A percentile compares a stretch with the other conserved stretches of the same genome.
Conservation (phyloP, 2,329 filamentous ascomycete species). For the Blastomyces silverae region DNA sequence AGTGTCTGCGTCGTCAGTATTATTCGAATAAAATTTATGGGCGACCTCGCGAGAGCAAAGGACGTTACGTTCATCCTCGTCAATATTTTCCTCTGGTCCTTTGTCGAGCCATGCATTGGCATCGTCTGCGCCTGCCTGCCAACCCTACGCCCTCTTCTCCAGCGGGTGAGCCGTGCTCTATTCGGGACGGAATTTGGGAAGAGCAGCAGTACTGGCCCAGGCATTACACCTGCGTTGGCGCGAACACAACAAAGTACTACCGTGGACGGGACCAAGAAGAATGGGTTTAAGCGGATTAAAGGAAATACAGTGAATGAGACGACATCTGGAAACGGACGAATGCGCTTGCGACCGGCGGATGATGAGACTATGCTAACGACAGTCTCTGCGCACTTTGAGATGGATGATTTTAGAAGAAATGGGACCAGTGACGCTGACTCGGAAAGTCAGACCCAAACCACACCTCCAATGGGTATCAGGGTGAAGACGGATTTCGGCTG, state of each 20-base stretch:
- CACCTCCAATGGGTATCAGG: conserved; percentile 5
- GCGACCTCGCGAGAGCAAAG: conserved; percentile 36
- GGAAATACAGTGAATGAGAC: neutral
- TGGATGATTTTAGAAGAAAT: conserved; percentile 3
- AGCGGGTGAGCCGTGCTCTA: conserved; percentile 18
- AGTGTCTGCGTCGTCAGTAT: conserved; percentile 39
- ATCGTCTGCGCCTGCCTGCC: conserved; percentile 35
- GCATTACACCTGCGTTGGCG: neutral
- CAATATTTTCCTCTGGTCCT: conserved; percentile 31
- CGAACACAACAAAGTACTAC: neutral
- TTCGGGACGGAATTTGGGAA: neutral
- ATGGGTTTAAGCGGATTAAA: neutral
- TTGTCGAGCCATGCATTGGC: conserved; percentile 32
- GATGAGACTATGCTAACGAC: conserved; percentile 3
- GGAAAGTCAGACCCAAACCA: neutral
- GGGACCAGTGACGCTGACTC: neutral
- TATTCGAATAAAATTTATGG: conserved; percentile 38
- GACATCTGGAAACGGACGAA: neutral
- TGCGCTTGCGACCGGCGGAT: conserved; percentile 1
- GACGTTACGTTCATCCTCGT: conserved; percentile 34
- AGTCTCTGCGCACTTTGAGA: conserved; percentile 1
- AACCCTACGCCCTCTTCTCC: conserved; percentile 30
- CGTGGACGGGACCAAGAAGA: neutral
- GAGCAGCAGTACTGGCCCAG: neutral
- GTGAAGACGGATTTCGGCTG: conserved; percentile 9